A percentile compares a stretch with the other conserved stretches of the same genome.
Conservation (phyloP, 1,284 basidiomycete species). For the Gymnopus androsaceus region DNA sequence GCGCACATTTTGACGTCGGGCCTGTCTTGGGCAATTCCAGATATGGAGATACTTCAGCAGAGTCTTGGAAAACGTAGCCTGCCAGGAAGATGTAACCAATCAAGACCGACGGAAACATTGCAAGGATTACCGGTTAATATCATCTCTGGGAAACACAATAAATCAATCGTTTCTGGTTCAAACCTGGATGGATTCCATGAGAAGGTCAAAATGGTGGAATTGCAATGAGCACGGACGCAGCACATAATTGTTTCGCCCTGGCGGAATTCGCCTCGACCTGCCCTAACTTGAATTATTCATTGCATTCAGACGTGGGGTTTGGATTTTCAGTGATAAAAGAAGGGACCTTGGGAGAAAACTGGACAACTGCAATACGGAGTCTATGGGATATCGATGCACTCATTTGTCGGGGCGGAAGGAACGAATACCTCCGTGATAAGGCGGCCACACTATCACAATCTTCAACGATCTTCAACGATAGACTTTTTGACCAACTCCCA, state of each 20-base stretch:
- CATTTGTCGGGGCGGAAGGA: too few species aligned
- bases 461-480: too few species aligned
- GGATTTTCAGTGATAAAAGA: not conserved
- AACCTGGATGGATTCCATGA: conserved; percentile 45
- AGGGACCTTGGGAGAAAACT: conserved; percentile 45
- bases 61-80: conserved; percentile 83
- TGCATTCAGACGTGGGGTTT: not conserved
- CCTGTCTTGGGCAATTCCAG: conserved; percentile 75
- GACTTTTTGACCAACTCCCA: too few species aligned
- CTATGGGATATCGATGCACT: not conserved
- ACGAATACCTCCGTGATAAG: too few species aligned
- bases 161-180: conserved; percentile 68
- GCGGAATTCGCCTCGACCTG: conserved; percentile 70
- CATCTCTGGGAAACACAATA: conserved; percentile 92
- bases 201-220: not conserved
- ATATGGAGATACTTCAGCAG: conserved; percentile 67
- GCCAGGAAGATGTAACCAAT: conserved; percentile 11
- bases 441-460: too few species aligned
- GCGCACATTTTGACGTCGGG: conserved; percentile 72
- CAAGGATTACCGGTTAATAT: conserved; percentile 64
- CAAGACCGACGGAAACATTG: not conserved
- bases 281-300: conserved; percentile 57
- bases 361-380: conserved; percentile 56
- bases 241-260: conserved; percentile 63
- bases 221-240: conserved; percentile 45